phyloP scores from a whole-genome alignment of 495 filamentous ascomycete species.

The Penicillium chermesinum region DNA sequence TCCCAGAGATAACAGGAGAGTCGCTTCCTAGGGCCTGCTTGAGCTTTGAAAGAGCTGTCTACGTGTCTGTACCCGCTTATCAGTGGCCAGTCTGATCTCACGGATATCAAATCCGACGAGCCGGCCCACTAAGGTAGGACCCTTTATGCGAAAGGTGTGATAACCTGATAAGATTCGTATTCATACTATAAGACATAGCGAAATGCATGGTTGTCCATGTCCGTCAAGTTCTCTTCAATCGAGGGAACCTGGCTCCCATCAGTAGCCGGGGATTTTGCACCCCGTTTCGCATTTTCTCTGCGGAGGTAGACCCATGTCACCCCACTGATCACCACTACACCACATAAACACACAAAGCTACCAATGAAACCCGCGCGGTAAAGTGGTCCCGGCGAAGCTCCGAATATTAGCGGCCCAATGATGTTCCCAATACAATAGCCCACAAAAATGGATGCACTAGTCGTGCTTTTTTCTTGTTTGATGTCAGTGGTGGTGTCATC shows the following conservation, averaged over 20 bases:
- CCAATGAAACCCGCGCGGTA: slow-evolving; percentile 4
- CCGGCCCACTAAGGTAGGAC: too few relatives aligned
- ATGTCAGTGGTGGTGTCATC: not conserved
- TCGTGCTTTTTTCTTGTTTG: slow-evolving; percentile 2
- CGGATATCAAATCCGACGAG: too few relatives aligned
- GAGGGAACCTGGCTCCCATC: not conserved
- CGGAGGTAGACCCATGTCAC: slow-evolving; percentile 1
- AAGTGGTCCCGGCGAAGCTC: not conserved
- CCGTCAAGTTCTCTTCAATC: slow-evolving; percentile 5
- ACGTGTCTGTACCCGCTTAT: too few relatives aligned
- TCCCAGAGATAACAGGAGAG: too few relatives aligned
- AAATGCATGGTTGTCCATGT: slow-evolving; percentile 1
- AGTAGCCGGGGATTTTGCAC: not conserved
- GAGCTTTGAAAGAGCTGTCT: too few relatives aligned
- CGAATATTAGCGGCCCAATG: slow-evolving; percentile 4
- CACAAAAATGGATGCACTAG: slow-evolving; percentile 4
- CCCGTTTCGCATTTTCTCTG: not conserved
- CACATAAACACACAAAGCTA: slow-evolving; percentile 6
- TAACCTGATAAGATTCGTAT: too few relatives aligned
- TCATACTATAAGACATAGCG: slow-evolving; percentile 1
- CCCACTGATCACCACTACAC: not conserved
- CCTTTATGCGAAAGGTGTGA: too few relatives aligned
- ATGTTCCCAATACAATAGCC: slow-evolving; percentile 5
- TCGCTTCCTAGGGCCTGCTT: too few relatives aligned
- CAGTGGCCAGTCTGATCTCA: too few relatives aligned